Conservation (phyloP, 305 asterid genomes). For the Salvia sclarea region DNA sequence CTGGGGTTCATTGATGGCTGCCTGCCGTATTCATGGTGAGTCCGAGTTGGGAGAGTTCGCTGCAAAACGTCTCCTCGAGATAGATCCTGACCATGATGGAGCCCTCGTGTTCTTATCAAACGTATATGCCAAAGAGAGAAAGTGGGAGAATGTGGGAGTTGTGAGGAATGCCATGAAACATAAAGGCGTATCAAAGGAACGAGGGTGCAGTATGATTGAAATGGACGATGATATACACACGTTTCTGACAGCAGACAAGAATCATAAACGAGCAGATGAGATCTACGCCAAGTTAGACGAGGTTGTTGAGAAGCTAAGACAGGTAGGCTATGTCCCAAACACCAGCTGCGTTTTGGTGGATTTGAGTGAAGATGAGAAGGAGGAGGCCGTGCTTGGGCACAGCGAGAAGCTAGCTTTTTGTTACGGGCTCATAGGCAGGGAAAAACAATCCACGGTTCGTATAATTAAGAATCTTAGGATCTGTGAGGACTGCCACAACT, state of each 20-base stretch:
- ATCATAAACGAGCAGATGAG: constrained; percentile 50
- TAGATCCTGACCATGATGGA: constrained; percentile 76
- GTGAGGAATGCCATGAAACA: constrained; percentile 52
- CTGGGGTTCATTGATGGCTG: constrained; percentile 85
- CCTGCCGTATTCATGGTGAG: constrained; percentile 66
- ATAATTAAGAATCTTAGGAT: constrained; percentile 70
- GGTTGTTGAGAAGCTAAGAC: constrained; percentile 49
- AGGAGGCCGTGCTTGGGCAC: constrained; percentile 59
- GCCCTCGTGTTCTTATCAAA: constrained; percentile 75
- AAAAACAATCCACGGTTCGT: constrained; percentile 47
- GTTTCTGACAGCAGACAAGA: constrained; percentile 59
- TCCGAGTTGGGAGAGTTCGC: constrained; percentile 71
- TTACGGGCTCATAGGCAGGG: constrained; percentile 48
- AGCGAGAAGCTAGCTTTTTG: constrained; percentile 68
- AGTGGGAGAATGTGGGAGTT: constrained; percentile 57
- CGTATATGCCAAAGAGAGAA: constrained; percentile 54
- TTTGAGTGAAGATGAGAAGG: constrained; percentile 59
- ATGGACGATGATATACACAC: constrained; percentile 48
- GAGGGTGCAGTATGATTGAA: constrained; percentile 68
- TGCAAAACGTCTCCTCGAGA: constrained; percentile 60
- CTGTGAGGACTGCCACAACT: constrained; percentile 74
- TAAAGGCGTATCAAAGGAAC: constrained; percentile 54
- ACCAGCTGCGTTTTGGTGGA: constrained; percentile 53
- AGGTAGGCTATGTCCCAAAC: constrained; percentile 57
- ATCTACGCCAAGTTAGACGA: constrained; percentile 55